Percentiles rank a stretch among this genome's conserved stretches.
Evolutionary conservation across 2,329 filamentous ascomycete genomes (phyloP).

Genomic region (Monosporascus sp.): DNA sequence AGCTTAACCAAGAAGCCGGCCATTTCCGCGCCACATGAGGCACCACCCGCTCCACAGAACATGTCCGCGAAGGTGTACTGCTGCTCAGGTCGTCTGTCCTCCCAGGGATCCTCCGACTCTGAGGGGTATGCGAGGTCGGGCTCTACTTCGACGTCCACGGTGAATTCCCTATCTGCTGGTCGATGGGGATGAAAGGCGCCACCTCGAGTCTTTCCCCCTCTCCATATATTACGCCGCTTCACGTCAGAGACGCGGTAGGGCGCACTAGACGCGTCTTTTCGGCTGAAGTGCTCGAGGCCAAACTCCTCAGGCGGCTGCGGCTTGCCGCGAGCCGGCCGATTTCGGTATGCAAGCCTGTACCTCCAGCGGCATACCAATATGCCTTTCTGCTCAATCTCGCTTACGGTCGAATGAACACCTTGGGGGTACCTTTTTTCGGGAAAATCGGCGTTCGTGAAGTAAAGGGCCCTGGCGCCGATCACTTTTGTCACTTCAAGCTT

Average conservation of each 20-base stretch:
- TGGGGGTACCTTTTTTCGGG: slow-evolving; percentile 16
- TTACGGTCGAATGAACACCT: slow-evolving; percentile 8
- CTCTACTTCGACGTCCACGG: slow-evolving; percentile 12
- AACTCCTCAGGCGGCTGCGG: slow-evolving; percentile 18
- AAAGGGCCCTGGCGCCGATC: slow-evolving; percentile 17
- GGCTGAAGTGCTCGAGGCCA: slow-evolving; percentile 18
- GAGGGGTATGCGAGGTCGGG: slow-evolving; percentile 3
- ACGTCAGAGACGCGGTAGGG: slow-evolving; percentile 21
- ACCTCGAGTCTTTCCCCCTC: slow-evolving; percentile 22
- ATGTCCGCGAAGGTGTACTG: slow-evolving; percentile 55
- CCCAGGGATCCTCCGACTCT: slow-evolving; percentile 3
- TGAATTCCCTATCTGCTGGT: slow-evolving; percentile 4
- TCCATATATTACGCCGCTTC: slow-evolving; percentile 16
- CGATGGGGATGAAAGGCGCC: slow-evolving; percentile 12
- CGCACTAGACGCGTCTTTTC: slow-evolving; percentile 21
- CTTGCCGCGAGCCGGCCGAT: slow-evolving; percentile 16
- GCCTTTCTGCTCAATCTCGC: slow-evolving; percentile 23
- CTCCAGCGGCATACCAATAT: slow-evolving; percentile 32
- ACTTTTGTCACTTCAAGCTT: slow-evolving; percentile 20
- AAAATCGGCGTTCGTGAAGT: slow-evolving; percentile 28
- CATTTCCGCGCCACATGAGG: slow-evolving; percentile 45
- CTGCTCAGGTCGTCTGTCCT: slow-evolving; percentile 20
- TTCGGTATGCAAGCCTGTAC: slow-evolving; percentile 21
- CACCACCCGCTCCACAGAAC: slow-evolving; percentile 59
- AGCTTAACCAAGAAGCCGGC: slow-evolving; percentile 52